Percentiles rank a stretch among this genome's conserved stretches.
phyloP scores from a whole-genome alignment of 257 asterid species.

The Orobanche coerulescens region DNA sequence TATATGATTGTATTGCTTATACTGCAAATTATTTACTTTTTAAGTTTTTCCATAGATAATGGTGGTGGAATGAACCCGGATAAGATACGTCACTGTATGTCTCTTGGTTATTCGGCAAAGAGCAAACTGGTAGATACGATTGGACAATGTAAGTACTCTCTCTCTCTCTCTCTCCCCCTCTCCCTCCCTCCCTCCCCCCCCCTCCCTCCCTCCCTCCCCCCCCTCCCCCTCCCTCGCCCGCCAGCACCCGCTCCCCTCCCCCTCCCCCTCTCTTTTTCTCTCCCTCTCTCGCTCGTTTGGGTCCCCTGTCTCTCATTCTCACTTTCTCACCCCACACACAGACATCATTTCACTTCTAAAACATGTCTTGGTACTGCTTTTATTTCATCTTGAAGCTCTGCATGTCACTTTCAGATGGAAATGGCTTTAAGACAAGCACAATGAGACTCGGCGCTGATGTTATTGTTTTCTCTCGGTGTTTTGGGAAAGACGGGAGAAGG shows the following conservation, averaged over 20 bases:
- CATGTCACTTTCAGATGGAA: constrained; percentile 84
- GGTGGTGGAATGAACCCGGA: constrained; percentile 98
- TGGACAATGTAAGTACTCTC: constrained; percentile 72
- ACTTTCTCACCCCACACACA: neutral
- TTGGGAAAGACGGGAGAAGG: constrained; percentile 62
- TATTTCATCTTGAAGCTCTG: constrained; percentile 20
- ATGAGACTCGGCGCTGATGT: constrained; percentile 99
- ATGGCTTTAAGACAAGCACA: constrained; percentile 98
- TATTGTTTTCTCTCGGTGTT: constrained; percentile 77
- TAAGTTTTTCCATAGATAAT: constrained; percentile 42
- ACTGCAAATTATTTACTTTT: constrained; percentile 3
- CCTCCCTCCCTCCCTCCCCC: no score
- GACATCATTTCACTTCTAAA: constrained; percentile 3
- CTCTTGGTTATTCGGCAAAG: constrained; percentile 91
- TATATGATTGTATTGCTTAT: constrained; percentile 4
- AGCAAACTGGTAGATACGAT: constrained; percentile 74
- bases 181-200: neutral
- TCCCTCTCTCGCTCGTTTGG: neutral
- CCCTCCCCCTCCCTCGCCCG: no score
- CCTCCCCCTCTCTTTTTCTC: no score
- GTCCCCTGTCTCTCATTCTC: neutral
- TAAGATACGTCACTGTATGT: constrained; percentile 92
- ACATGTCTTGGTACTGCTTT: constrained; percentile 14
- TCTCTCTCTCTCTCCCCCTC: constrained; percentile 8
- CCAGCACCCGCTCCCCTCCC: no score